Evolutionary conservation across 1,139 yeast species (phyloP).

Genomic region (Saccharomyces hybrid): DNA sequence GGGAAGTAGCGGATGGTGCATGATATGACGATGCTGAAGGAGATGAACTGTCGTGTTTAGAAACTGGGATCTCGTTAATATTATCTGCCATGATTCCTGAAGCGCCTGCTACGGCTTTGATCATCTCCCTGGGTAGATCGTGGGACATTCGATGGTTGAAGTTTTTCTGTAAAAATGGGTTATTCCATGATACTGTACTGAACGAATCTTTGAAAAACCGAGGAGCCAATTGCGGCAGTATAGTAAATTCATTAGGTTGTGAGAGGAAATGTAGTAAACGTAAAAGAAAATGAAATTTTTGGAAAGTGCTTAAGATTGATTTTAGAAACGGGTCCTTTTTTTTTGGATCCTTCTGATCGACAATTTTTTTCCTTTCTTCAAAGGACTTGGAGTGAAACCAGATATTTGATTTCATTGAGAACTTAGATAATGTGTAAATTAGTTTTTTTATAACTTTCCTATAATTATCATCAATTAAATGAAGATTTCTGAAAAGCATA

Average conservation of each 20-base stretch:
- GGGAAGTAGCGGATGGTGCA: background rate
- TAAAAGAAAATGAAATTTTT: background rate
- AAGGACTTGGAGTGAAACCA: background rate
- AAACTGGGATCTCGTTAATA: background rate
- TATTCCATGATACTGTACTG: constrained; percentile 69
- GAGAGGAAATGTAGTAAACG: background rate
- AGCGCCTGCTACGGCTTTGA: background rate
- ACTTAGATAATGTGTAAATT: background rate
- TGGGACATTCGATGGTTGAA: background rate
- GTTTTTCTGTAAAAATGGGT: constrained; percentile 39
- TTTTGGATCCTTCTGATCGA: background rate
- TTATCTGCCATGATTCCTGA: background rate
- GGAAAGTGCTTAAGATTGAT: background rate
- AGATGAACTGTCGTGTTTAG: background rate
- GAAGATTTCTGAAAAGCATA: background rate
- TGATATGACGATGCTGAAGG: background rate
- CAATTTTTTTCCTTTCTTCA: background rate
- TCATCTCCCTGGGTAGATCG: background rate
- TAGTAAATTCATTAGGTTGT: background rate
- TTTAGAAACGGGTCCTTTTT: background rate
- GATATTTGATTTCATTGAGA: background rate
- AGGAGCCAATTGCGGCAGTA: constrained; percentile 56
- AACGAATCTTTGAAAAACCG: constrained; percentile 54
- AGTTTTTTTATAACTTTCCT: background rate
- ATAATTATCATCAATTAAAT: background rate